Evolutionary conservation across 306 rosid species (phyloP).

Genomic region (Clitoria ternatea): DNA sequence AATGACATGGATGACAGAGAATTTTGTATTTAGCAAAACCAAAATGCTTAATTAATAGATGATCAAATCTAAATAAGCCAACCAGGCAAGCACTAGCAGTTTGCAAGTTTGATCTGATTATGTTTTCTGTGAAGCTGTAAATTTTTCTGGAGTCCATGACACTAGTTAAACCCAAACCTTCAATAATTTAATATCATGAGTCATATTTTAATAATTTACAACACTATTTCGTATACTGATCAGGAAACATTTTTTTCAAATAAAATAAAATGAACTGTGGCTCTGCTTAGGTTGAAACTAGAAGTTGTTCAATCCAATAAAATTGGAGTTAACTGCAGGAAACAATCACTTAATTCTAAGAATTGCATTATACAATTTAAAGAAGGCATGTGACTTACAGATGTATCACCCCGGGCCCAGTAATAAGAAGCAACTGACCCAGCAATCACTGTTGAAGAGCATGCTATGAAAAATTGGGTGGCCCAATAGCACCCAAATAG

Average conservation of each 20-base stretch:
- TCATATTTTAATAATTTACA: background rate
- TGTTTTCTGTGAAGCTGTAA: background rate
- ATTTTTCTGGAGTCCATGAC: constrained; percentile 1
- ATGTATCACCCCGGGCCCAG: constrained; percentile 84
- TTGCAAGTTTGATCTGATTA: background rate
- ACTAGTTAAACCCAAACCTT: background rate
- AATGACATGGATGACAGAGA: constrained; percentile 8
- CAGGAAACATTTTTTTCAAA: constrained; percentile 13
- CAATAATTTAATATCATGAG: background rate
- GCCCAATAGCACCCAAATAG: constrained; percentile 95
- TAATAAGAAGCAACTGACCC: constrained; percentile 95
- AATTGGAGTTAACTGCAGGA: constrained; percentile 16
- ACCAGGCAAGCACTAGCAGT: background rate
- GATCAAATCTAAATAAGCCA: background rate
- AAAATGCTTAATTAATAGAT: background rate
- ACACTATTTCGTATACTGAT: background rate
- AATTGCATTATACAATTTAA: constrained; percentile 1
- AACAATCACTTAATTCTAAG: background rate
- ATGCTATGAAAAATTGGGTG: constrained; percentile 83
- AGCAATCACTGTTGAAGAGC: constrained; percentile 85
- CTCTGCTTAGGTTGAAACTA: background rate
- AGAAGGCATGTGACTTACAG: constrained; percentile 57
- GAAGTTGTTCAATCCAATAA: background rate
- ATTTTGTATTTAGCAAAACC: background rate
- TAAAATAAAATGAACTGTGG: background rate